Evolutionary conservation across 2,329 filamentous ascomycete genomes (phyloP).

Genomic region (Pseudogymnoascus sp.): DNA sequence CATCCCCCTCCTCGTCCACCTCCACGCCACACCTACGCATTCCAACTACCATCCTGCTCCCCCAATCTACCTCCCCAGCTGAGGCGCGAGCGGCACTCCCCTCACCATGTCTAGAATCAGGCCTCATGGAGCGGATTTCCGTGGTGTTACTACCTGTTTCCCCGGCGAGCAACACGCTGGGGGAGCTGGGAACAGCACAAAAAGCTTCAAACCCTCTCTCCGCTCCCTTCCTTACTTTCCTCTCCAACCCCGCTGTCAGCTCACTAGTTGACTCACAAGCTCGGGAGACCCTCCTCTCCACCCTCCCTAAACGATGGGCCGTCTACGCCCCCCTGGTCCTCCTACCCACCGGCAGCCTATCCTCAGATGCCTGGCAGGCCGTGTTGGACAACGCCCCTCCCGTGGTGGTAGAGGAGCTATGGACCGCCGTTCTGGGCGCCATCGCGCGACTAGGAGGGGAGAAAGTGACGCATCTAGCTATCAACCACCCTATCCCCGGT

Average conservation of each 20-base stretch:
- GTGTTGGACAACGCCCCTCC: conserved; percentile 22
- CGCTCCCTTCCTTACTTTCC: background rate
- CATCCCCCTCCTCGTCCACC: background rate
- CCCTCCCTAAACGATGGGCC: conserved; percentile 48
- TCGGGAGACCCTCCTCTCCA: background rate
- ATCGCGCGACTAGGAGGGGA: conserved; percentile 35
- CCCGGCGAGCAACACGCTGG: background rate
- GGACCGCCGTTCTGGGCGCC: conserved; percentile 40
- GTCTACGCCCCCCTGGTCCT: conserved; percentile 55
- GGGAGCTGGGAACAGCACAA: background rate
- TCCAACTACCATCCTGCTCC: background rate
- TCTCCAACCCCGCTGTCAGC: background rate
- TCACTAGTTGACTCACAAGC: background rate
- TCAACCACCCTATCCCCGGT: conserved; percentile 54
- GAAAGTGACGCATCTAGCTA: conserved; percentile 49
- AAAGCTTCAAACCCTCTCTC: background rate
- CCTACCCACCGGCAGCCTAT: conserved; percentile 52
- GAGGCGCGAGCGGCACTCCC: background rate
- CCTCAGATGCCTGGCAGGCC: conserved; percentile 33
- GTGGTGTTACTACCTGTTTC: background rate
- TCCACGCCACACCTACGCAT: background rate
- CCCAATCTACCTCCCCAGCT: background rate
- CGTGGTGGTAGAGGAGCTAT: conserved; percentile 34
- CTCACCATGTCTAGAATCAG: background rate
- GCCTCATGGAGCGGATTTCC: background rate